Conservation (phyloP, 1,284 basidiomycete genomes). For the Porodaedalea pini region DNA sequence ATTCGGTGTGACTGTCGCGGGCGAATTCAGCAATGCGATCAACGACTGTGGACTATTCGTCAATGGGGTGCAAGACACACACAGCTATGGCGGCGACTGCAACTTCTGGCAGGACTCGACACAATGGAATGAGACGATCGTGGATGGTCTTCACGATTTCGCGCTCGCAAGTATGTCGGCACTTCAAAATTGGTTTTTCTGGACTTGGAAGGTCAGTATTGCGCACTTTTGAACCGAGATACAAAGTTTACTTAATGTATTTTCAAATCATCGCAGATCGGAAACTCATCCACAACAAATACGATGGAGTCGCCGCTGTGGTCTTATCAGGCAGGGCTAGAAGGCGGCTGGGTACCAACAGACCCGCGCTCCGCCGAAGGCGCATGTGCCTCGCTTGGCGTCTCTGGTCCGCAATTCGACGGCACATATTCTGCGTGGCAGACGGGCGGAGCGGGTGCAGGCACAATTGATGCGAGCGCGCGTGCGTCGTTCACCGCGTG, state of each 20-base stretch:
- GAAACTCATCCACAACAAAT: constrained; percentile 40
- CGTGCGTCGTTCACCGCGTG: constrained; percentile 49
- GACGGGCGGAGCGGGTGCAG: constrained; percentile 75
- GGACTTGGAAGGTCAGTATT: constrained; percentile 48
- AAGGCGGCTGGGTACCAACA: constrained; percentile 68
- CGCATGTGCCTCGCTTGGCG: constrained; percentile 57
- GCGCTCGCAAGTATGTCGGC: constrained; percentile 40
- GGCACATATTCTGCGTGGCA: constrained; percentile 65
- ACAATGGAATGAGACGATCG: constrained; percentile 35
- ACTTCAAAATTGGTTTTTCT: constrained; percentile 51
- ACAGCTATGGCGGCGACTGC: constrained; percentile 31
- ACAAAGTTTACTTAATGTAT: too few relatives aligned
- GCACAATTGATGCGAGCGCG: constrained; percentile 47
- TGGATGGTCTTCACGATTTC: constrained; percentile 33
- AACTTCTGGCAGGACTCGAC: constrained; percentile 38
- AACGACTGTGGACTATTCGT: constrained; percentile 50
- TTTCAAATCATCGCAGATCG: constrained; percentile 39
- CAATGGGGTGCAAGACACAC: constrained; percentile 41
- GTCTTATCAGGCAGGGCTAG: constrained; percentile 53
- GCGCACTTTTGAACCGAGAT: too few relatives aligned
- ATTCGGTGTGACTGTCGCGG: constrained; percentile 35
- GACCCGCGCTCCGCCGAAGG: constrained; percentile 73
- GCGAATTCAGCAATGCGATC: constrained; percentile 45
- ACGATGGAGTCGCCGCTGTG: constrained; percentile 42
- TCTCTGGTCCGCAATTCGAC: constrained; percentile 44